Evolutionary conservation across 805 yeast genomes (phyloP).

Genomic region (Kuraishia cidri): DNA sequence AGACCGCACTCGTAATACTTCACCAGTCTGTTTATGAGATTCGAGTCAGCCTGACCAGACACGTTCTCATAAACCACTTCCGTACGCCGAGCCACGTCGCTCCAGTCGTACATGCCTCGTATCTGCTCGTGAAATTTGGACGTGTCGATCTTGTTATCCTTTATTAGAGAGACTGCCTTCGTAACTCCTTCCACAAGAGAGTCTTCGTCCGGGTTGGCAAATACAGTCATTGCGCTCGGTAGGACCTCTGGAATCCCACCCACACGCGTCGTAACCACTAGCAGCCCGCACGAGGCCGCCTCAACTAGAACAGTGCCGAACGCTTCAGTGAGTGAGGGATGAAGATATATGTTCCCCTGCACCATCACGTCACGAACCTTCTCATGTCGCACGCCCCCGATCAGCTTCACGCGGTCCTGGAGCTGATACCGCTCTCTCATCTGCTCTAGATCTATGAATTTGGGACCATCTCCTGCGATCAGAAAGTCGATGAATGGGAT

Average conservation of each 20-base stretch:
- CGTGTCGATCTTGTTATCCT: slow-evolving; percentile 56
- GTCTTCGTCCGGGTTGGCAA: slow-evolving; percentile 82
- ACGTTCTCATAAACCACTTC: slow-evolving; percentile 64
- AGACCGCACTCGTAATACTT: slow-evolving; percentile 64
- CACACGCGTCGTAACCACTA: slow-evolving; percentile 90
- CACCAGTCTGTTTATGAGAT: slow-evolving; percentile 47
- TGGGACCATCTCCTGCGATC: slow-evolving; percentile 97
- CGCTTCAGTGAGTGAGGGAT: slow-evolving; percentile 93
- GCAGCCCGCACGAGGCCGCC: slow-evolving; percentile 92
- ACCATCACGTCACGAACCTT: slow-evolving; percentile 90
- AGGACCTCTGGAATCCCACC: slow-evolving; percentile 98
- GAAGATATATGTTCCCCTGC: slow-evolving; percentile 86
- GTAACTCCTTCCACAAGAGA: slow-evolving; percentile 66
- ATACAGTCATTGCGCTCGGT: slow-evolving; percentile 88
- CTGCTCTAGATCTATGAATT: slow-evolving; percentile 87
- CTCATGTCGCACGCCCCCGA: slow-evolving; percentile 88
- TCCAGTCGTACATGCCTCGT: slow-evolving; percentile 84
- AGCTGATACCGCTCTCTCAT: slow-evolving; percentile 82
- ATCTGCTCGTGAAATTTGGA: slow-evolving; percentile 72
- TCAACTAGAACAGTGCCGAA: slow-evolving; percentile 96
- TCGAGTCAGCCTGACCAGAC: slow-evolving; percentile 1
- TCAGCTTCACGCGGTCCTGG: slow-evolving; percentile 78
- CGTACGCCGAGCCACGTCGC: slow-evolving; percentile 78
- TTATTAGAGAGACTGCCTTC: slow-evolving; percentile 56
- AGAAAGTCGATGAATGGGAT: slow-evolving; percentile 64